Evolutionary conservation across 306 rosid genomes (phyloP).

Genomic region (Casuarina glauca): DNA sequence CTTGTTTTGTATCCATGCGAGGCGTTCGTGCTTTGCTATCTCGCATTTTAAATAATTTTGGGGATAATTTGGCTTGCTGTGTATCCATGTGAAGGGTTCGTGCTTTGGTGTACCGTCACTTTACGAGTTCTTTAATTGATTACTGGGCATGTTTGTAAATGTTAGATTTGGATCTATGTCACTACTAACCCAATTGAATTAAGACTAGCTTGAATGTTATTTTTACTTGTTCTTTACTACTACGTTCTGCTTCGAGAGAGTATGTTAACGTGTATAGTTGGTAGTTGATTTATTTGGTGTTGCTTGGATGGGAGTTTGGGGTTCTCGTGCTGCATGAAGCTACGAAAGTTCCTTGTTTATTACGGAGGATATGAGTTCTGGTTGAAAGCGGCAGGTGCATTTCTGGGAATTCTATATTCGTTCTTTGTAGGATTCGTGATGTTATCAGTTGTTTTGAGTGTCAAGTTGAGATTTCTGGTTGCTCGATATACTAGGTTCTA

Average conservation of each 20-base stretch:
- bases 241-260: background rate
- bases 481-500: background rate
- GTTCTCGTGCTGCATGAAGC: background rate
- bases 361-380: background rate
- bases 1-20: background rate
- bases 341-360: background rate
- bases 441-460: background rate
- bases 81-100: background rate
- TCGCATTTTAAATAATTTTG: background rate
- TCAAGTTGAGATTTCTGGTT: background rate
- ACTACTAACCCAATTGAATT: background rate
- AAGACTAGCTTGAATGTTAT: background rate
- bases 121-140: background rate
- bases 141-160: background rate
- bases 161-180: constrained; percentile 5
- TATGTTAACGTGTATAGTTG: background rate
- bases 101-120: background rate
- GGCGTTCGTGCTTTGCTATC: background rate
- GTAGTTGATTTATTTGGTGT: background rate
- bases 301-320: background rate
- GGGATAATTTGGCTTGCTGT: background rate
- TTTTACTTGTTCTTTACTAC: background rate
- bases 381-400: background rate
- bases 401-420: background rate
- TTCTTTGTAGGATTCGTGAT: background rate